Conservation (phyloP, 345 rosid genomes). For the Lepidium africanum region DNA sequence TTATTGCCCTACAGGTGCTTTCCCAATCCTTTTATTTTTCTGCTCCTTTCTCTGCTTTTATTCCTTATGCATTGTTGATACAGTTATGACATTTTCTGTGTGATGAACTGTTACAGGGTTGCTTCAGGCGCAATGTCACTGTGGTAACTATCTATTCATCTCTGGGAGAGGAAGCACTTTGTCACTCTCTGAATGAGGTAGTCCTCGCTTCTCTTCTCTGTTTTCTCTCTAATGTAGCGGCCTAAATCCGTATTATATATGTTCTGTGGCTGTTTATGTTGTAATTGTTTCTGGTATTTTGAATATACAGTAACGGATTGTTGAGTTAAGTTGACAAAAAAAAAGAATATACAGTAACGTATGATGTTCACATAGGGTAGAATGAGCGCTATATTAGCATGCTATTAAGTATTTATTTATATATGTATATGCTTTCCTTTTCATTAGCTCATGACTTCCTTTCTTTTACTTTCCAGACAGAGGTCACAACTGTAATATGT, state of each 20-base stretch:
- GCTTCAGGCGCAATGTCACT: slow-evolving; percentile 80
- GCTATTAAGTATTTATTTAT: not conserved
- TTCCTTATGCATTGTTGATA: not conserved
- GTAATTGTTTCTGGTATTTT: not conserved
- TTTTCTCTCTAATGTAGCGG: not conserved
- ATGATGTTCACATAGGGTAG: not conserved
- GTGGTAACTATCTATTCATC: slow-evolving; percentile 96
- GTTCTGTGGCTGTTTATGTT: not conserved
- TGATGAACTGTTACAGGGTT: slow-evolving; percentile 48
- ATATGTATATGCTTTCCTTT: not conserved
- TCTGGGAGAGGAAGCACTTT: slow-evolving; percentile 90
- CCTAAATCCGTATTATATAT: not conserved
- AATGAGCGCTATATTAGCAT: not conserved
- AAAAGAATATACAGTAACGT: not conserved
- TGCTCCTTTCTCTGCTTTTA: not conserved
- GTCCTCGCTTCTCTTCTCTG: slow-evolving; percentile 22
- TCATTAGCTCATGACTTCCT: not conserved
- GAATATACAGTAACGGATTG: not conserved
- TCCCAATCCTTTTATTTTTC: not conserved
- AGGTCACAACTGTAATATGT: slow-evolving; percentile 86
- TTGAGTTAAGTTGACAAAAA: too few species aligned
- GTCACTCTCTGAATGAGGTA: slow-evolving; percentile 95
- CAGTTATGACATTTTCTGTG: not conserved
- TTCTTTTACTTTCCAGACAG: slow-evolving; percentile 52
- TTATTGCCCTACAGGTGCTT: slow-evolving; percentile 82